These are phyloP conservation scores for Crithidia bombi DNA, from an alignment of 208 protist genomes.

Conservation along the genomic window DNA sequence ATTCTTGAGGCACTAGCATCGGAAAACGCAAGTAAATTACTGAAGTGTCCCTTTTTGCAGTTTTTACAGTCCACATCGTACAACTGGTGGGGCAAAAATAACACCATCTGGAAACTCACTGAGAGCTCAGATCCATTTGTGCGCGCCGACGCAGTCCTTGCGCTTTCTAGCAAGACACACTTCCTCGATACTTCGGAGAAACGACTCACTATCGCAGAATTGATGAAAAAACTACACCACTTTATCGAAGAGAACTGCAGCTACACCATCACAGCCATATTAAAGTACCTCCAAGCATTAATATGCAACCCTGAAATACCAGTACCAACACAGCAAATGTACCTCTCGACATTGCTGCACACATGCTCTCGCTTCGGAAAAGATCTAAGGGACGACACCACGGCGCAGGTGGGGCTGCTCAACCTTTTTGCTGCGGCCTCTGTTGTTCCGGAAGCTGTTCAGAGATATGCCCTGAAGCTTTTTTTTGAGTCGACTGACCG, in stretches of 20 bases:
- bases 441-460: background rate
- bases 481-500: slow-evolving; percentile 24
- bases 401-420: slow-evolving; percentile 26
- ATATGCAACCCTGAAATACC: slow-evolving; percentile 12
- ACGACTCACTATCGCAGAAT: slow-evolving; percentile 7
- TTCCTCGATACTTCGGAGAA: slow-evolving; percentile 11
- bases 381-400: slow-evolving; percentile 11
- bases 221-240: slow-evolving; percentile 19
- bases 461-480: slow-evolving; percentile 5
- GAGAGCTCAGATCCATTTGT: slow-evolving; percentile 30
- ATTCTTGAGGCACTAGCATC: slow-evolving; percentile 1
- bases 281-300: slow-evolving; percentile 17
- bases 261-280: slow-evolving; percentile 22
- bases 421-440: background rate
- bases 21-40: slow-evolving; percentile 15
- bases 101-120: slow-evolving; percentile 9
- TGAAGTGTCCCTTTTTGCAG: slow-evolving; percentile 31
- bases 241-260: slow-evolving; percentile 24
- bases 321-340: background rate
- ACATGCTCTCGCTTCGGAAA: slow-evolving; percentile 25
- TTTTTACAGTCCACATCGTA: slow-evolving; percentile 29
- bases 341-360: slow-evolving; percentile 21
- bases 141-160: slow-evolving; percentile 27
- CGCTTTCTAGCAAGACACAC: slow-evolving; percentile 5
- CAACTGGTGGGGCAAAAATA: background rate